These are phyloP conservation scores for Sugiyamaella novakii DNA, from an alignment of 1,139 yeast species.

Conservation along the genomic window DNA sequence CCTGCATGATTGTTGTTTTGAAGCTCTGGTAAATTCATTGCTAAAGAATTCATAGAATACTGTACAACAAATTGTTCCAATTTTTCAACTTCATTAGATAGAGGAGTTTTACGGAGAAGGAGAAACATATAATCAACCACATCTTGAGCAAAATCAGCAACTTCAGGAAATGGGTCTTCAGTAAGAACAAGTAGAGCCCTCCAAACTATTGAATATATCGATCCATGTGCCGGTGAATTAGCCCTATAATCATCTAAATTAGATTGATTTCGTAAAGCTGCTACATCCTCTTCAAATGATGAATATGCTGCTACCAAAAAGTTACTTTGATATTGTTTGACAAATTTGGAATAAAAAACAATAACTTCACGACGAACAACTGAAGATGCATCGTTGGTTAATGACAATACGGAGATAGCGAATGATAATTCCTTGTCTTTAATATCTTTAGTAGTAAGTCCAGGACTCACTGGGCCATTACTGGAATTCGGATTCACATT, in stretches of 20 bases:
- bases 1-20: background rate
- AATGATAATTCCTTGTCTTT: slow-evolving; percentile 49
- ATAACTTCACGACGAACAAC: slow-evolving; percentile 85
- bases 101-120: slow-evolving; percentile 61
- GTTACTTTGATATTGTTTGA: slow-evolving; percentile 67
- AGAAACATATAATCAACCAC: slow-evolving; percentile 75
- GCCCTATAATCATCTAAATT: slow-evolving; percentile 53
- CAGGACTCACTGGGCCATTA: background rate
- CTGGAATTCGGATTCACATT: slow-evolving; percentile 25
- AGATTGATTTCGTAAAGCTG: slow-evolving; percentile 62
- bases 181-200: slow-evolving; percentile 76
- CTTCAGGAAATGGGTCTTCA: slow-evolving; percentile 89
- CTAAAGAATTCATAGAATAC: slow-evolving; percentile 12
- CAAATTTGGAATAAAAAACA: slow-evolving; percentile 73
- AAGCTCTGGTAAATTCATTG: slow-evolving; percentile 10
- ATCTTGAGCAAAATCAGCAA: slow-evolving; percentile 69
- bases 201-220: slow-evolving; percentile 83
- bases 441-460: slow-evolving; percentile 11
- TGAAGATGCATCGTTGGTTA: slow-evolving; percentile 84
- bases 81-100: slow-evolving; percentile 43
- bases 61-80: slow-evolving; percentile 22
- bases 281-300: slow-evolving; percentile 79
- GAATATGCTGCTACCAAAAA: slow-evolving; percentile 87
- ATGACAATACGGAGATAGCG: slow-evolving; percentile 49
- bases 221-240: slow-evolving; percentile 67